These are phyloP conservation scores for Xerocomellus chrysenteron DNA, from an alignment of 768 basidiomycete species.

Conservation along the genomic window DNA sequence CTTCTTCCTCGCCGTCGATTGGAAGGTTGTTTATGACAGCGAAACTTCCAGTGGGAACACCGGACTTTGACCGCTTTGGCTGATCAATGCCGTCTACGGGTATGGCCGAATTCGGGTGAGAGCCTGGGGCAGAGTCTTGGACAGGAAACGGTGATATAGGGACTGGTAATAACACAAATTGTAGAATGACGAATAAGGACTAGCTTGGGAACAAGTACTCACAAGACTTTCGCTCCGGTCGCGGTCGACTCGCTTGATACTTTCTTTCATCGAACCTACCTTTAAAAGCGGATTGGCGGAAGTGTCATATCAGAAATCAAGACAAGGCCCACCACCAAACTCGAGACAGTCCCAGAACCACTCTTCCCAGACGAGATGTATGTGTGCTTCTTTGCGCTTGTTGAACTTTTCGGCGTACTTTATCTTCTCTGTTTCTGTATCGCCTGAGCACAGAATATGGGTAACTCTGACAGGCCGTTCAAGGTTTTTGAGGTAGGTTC, in stretches of 20 bases:
- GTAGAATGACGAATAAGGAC: background rate
- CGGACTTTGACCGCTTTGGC: constrained; percentile 18
- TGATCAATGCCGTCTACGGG: constrained; percentile 14
- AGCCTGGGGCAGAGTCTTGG: constrained; percentile 15
- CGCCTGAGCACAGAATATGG: constrained; percentile 76
- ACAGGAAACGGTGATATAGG: constrained; percentile 8
- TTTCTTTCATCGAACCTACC: constrained; percentile 63
- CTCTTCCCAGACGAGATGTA: constrained; percentile 87
- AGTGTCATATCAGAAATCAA: background rate
- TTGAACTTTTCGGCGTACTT: constrained; percentile 76
- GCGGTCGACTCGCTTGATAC: constrained; percentile 59
- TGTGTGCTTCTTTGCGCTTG: constrained; percentile 63
- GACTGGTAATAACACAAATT: constrained; percentile 6
- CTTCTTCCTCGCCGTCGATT: constrained; percentile 43
- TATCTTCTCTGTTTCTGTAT: constrained; percentile 73
- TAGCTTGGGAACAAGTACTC: background rate
- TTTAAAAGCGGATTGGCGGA: constrained; percentile 20
- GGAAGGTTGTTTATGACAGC: constrained; percentile 21
- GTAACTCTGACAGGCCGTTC: constrained; percentile 80
- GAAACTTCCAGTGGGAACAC: constrained; percentile 16
- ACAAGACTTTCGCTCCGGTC: constrained; percentile 52
- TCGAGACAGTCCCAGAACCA: constrained; percentile 95
- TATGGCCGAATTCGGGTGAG: constrained; percentile 13
- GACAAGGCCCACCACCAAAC: constrained; percentile 52
- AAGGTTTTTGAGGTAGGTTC: constrained; percentile 70